Base-by-base conservation (phyloP, 345 rosid genomes). In the Melastoma malabathricum region DNA sequence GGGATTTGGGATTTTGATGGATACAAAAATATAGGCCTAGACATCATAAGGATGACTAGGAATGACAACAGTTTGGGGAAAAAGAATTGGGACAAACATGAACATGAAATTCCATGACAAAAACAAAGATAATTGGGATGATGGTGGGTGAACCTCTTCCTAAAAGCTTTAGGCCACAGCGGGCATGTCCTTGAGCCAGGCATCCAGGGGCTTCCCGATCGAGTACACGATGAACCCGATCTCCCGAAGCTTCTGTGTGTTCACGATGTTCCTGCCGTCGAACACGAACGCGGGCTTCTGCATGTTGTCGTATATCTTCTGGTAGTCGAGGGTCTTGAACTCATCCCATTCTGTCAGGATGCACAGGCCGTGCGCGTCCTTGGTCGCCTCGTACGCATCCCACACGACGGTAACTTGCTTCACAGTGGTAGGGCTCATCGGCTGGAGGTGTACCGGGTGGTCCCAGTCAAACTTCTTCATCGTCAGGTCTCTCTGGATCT, bases 161-260 rank as follows among this genome's bases (percentile, higher is more conserved):
- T 34, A 1, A 1, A 34, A 1, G 41, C 10, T 52, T 73, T 73
- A 89, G 56, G 83, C 89, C 57, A 88, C 71, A 53, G 89, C 86
- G 61, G 97, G 97, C 97, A 89, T 75, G 77, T 89, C 97, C 80
- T 85, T 82, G 59, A 89, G 73, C 97, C 97, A 89, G 52, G 69
- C 71, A 65, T 89, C 97, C 50, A 89, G 67, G 17, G 95, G 97
- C 79, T 89, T 89, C 19, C 97, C 97, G 41, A 89, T 89, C 4
- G 95, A 70, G 62, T 84, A 89, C 23, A 89, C 97, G 15, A 85
- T 85, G 67, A 89, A 89, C 52, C 97, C 97, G 39, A 89, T 85
- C 77, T 82, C 68, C 68, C 93, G 74, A 63, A 89, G 77, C 67
- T 74, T 58, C 9, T 82, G 79, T 2, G 55, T 79, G 23, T 82